These are phyloP conservation scores for Phytophthora pluvialis DNA, from an alignment of 352 stramenopile genomes.

Conservation along the genomic window DNA sequence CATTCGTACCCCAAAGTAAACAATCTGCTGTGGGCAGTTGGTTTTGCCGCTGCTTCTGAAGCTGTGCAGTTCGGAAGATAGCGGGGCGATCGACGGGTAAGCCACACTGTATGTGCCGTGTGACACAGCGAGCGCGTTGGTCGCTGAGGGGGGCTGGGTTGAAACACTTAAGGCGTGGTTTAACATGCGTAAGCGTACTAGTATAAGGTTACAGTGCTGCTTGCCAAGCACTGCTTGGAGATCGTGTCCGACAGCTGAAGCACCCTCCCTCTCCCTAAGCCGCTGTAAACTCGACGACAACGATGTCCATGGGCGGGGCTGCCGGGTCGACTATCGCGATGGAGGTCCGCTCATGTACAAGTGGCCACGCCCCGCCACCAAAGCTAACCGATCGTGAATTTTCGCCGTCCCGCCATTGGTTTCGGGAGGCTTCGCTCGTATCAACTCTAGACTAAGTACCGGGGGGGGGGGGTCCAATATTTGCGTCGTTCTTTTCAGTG, in stretches of 20 bases:
- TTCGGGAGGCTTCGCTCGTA: background rate
- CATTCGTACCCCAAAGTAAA: conserved; percentile 1
- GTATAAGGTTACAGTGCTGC: background rate
- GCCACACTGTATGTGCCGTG: background rate
- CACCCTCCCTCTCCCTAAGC: background rate
- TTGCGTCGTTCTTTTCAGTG: too few species aligned
- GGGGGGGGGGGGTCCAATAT: too few species aligned
- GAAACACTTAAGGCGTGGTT: background rate
- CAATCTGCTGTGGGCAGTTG: background rate
- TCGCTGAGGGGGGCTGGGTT: too few species aligned
- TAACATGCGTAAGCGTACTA: background rate
- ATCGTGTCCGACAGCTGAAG: background rate
- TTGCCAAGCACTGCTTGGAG: background rate
- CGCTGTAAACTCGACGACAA: conserved; percentile 1
- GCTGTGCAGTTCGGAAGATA: conserved; percentile 10
- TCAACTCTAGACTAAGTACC: background rate
- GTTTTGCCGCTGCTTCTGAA: background rate
- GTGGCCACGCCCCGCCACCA: too few species aligned
- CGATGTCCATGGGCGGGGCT: background rate
- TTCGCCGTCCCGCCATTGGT: background rate
- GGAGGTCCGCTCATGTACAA: background rate
- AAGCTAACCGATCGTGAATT: too few species aligned
- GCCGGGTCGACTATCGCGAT: background rate
- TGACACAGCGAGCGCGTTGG: background rate
- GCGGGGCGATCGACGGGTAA: background rate